phyloP scores from a whole-genome alignment of 352 stramenopile genomes.

The Globisporangium cylindrosporum region DNA sequence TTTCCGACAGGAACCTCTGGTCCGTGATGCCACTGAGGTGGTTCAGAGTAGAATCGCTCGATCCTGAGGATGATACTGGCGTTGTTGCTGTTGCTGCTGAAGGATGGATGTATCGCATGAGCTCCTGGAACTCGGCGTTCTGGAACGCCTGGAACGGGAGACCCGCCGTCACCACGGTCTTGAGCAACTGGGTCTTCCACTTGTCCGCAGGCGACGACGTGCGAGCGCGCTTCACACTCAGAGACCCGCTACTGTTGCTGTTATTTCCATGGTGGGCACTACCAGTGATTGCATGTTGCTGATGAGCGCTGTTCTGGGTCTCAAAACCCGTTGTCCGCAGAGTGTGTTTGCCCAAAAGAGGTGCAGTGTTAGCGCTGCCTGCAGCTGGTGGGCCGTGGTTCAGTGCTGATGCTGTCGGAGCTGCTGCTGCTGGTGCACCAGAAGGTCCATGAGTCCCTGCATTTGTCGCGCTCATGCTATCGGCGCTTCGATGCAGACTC shows the following conservation, averaged over 20 bases:
- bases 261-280: neutral
- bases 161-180: constrained; percentile 32
- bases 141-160: constrained; percentile 40
- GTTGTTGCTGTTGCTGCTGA: neutral
- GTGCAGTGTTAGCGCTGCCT: neutral
- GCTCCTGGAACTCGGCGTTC: constrained; percentile 38
- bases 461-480: neutral
- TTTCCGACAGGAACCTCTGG: constrained; percentile 36
- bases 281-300: neutral
- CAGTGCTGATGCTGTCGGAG: neutral
- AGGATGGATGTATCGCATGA: constrained; percentile 32
- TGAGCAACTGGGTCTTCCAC: constrained; percentile 25
- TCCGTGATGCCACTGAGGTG: constrained; percentile 23
- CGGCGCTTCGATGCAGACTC: neutral
- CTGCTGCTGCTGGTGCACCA: neutral
- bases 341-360: constrained; percentile 5
- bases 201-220: neutral
- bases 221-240: constrained; percentile 6
- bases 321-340: neutral
- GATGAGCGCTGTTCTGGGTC: neutral
- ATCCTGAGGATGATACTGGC: neutral
- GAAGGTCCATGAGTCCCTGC: neutral
- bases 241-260: neutral
- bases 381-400: neutral
- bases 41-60: neutral